Base-by-base conservation (phyloP, 305 asterid species). In the Solanum hybrid region DNA sequence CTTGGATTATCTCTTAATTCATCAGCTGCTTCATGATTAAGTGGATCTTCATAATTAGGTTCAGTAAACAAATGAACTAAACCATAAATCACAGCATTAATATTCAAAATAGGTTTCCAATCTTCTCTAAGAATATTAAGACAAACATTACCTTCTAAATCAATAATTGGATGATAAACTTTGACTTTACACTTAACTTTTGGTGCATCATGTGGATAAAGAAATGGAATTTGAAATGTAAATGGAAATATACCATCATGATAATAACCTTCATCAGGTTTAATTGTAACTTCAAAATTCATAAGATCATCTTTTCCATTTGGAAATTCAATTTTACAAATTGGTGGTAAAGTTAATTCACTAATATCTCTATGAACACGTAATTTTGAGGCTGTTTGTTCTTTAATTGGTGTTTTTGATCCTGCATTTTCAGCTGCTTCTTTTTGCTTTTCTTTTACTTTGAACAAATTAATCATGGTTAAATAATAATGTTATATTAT, bases 401-500 rank as follows among this genome's bases (percentile, higher is more conserved):
- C 39, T 72, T 88, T 88, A 57, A 88, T 36, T n/a, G 10, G 26
- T 70, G 51, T 45, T 37, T 88, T 88, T 14, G 86, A 81, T 73
- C 34, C 83, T 88, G 51, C 90, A 88, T 88, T 76, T 88, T 88
- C 57, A 29, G 90, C 51, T 75, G 72, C 45, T 76, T 77, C 90
- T 4, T 80, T 88, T 27, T 88, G 90, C 1, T 88, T 88, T 88
- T 88, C 90, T 31, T 31, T 88, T 76, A 77, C 90, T 76, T 88
- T 88, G 80, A 88, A 31, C 33, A 88, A 75, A 57, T 88, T 77
- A 88, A 88, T 88, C 90, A 88, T 88, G 87, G 6, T 45, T 83
- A 78, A 78, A 0, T 41, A 27, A 27, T 4, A 29, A 7, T 41
- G 1, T 82, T 41, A 39, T 77, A 0, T 27, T 73, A 22, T 45